A percentile compares a stretch with the other conserved stretches of the same genome.
Conservation (phyloP, 352 stramenopile species). For the Albugo laibachii region DNA sequence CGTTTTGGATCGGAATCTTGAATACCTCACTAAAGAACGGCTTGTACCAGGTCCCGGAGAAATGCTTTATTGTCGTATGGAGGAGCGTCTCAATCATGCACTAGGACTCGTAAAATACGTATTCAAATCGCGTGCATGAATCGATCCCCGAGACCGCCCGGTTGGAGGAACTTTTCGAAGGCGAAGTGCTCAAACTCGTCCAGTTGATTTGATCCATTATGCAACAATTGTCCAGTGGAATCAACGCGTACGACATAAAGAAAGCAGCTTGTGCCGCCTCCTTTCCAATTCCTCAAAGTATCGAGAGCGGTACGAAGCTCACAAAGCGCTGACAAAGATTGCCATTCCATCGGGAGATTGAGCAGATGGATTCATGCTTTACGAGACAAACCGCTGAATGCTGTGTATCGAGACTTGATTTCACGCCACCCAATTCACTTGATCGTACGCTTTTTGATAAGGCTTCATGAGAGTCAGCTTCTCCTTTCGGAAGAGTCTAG, state of each 20-base stretch:
- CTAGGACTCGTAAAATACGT: slow-evolving; percentile 22
- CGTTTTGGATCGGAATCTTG: slow-evolving; percentile 4
- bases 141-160: no score
- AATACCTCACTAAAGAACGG: no score
- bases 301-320: slow-evolving; percentile 25
- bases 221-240: slow-evolving; percentile 10
- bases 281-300: slow-evolving; percentile 14
- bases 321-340: background rate
- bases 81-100: slow-evolving; percentile 12
- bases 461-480: slow-evolving; percentile 35
- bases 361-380: slow-evolving; percentile 27
- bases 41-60: no score
- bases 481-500: slow-evolving; percentile 23
- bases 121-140: no score
- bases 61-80: slow-evolving; percentile 12
- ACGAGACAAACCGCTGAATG: slow-evolving; percentile 32
- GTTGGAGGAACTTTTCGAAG: slow-evolving; percentile 14
- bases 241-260: slow-evolving; percentile 14
- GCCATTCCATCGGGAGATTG: slow-evolving; percentile 13
- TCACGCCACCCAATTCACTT: slow-evolving; percentile 31
- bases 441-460: slow-evolving; percentile 21
- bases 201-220: slow-evolving; percentile 9
- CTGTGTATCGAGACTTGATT: slow-evolving; percentile 30
- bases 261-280: slow-evolving; percentile 14
- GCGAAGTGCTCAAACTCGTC: slow-evolving; percentile 18